Conservation (phyloP, 495 filamentous ascomycete genomes). For the Annulohypoxylon stygium region DNA sequence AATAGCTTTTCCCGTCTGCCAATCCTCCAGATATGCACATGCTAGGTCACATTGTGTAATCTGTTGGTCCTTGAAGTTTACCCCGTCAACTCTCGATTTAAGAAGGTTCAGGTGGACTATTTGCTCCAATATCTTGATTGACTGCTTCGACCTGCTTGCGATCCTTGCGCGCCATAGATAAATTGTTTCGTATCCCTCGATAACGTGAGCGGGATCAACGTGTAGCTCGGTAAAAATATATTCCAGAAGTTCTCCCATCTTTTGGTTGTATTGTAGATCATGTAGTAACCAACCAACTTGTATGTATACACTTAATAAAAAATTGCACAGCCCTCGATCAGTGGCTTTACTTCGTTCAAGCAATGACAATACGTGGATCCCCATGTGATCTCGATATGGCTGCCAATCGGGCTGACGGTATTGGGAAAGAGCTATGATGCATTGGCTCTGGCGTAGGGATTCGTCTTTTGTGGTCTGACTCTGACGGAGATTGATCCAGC, state of each 20-base stretch:
- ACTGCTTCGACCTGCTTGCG: too few relatives aligned
- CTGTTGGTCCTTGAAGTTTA: neutral
- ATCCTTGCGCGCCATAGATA: too few relatives aligned
- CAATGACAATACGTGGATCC: neutral
- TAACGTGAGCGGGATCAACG: neutral
- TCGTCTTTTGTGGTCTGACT: neutral
- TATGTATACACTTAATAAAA: neutral
- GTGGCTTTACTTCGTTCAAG: neutral
- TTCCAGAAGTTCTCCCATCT: neutral
- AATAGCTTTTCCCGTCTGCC: neutral
- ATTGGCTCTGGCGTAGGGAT: neutral
- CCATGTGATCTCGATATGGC: neutral
- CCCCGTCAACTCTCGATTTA: neutral
- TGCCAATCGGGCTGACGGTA: neutral
- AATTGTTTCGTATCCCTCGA: too few relatives aligned
- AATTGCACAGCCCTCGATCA: neutral
- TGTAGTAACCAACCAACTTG: neutral
- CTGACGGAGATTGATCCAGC: neutral
- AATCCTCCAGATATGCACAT: neutral
- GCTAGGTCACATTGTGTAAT: neutral
- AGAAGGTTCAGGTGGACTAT: too few relatives aligned
- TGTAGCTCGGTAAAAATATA: neutral
- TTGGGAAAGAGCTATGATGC: neutral
- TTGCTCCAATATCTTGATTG: neutral
- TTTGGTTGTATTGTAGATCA: neutral